Evolutionary conservation across 1,139 yeast species (phyloP), one percentile per base, ranked within the genome.

Genomic region (Yarrowia galli): DNA sequence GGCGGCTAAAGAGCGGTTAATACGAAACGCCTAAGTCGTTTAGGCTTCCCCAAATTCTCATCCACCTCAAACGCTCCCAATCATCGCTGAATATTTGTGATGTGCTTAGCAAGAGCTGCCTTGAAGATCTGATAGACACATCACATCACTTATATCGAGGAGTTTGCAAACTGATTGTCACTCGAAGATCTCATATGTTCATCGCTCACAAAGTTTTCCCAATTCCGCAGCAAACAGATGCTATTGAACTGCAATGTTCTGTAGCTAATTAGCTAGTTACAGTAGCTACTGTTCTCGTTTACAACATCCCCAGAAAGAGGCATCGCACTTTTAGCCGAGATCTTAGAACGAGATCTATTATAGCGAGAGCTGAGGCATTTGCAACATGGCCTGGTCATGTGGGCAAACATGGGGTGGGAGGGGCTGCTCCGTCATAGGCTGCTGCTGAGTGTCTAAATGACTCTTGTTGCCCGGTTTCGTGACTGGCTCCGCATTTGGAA

Each of bases 351-450:
- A 35, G 38, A 51, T 51, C 58, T 51, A 35, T 49, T 23, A 49
- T 49, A 49, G 56, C 28, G 32, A 3, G 23, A 20, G 38, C 25
- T 51, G 58, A 51, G 58, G 42, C 15, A 51, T 51, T 51, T 51
- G 42, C 13, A 22, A 35, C 58, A 9, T 49, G 8, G 13, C 15
- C 9, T 9, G 46, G 12, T 9, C 23, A 18, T 18, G 46, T 42
- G 46, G 23, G 15, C 15, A 2, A 3, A 10, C 2, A 20, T 7
- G 43, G 18, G 42, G n/a, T n/a, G n/a, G n/a, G n/a, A n/a, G n/a
- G n/a, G n/a, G n/a, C n/a, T n/a, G 16, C 45, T 18, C 22, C 8
- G 45, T 15, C 45, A 18, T 40, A 22, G 9, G 22, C 12, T 10
- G 9, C 9, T 16, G 7, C 1, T 8, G 15, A 1, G 46, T 3